phyloP scores from a whole-genome alignment of 2,329 filamentous ascomycete species.

The Alternaria dauci region DNA sequence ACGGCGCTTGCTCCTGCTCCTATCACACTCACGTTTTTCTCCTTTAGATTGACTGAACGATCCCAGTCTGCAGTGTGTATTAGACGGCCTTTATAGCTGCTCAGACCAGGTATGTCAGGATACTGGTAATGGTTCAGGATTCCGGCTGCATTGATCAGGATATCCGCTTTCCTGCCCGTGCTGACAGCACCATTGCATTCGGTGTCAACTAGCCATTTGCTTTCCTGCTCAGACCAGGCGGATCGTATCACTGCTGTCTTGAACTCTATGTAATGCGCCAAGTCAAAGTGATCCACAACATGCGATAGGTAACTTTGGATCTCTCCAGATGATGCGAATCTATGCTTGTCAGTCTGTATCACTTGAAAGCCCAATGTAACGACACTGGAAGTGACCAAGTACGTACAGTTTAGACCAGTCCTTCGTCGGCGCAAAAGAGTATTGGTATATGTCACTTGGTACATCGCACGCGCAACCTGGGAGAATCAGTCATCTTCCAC shows the following conservation, averaged over 20 bases:
- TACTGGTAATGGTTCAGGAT: slow-evolving; percentile 2
- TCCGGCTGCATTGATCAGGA: slow-evolving; percentile 6
- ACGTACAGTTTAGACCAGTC: background rate
- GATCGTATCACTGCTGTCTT: background rate
- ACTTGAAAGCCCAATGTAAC: background rate
- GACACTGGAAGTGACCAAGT: background rate
- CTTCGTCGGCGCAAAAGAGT: background rate
- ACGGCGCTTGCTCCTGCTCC: slow-evolving; percentile 42
- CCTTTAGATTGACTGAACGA: slow-evolving; percentile 18
- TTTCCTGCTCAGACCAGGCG: background rate
- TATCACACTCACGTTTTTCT: slow-evolving; percentile 44
- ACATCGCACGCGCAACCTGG: background rate
- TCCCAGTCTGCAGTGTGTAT: slow-evolving; percentile 9
- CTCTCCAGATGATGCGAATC: background rate
- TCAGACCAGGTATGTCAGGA: background rate
- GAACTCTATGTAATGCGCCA: background rate
- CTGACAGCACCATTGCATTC: background rate
- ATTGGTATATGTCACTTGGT: background rate
- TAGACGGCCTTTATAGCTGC: background rate
- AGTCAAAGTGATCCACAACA: background rate
- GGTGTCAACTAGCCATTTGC: background rate
- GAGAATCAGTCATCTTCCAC: background rate
- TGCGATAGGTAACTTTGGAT: background rate
- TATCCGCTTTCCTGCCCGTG: background rate
- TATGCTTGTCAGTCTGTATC: background rate